These are phyloP conservation scores for Biscutella auriculata DNA, from an alignment of 441 rosid species.

Conservation along the genomic window DNA sequence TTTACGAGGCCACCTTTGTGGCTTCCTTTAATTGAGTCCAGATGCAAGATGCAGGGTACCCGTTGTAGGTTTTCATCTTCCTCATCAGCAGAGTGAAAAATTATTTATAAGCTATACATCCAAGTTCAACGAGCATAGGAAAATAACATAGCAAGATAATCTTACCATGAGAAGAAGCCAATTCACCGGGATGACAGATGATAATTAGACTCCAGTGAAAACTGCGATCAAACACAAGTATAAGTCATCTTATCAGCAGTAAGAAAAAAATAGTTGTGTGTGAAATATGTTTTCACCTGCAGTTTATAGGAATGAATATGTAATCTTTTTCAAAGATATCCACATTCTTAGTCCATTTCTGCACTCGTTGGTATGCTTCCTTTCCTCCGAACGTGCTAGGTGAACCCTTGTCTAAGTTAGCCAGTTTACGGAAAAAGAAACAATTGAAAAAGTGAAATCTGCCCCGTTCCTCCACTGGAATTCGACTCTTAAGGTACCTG, in stretches of 20 bases:
- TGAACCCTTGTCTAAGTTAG: conserved; percentile 64
- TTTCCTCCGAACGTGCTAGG: conserved; percentile 44
- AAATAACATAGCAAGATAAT: conserved; percentile 6
- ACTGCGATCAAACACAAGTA: conserved; percentile 46
- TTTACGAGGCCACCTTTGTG: conserved; percentile 56
- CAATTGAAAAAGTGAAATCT: conserved; percentile 79
- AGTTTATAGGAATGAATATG: conserved; percentile 81
- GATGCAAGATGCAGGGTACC: conserved; percentile 75
- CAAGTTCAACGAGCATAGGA: not conserved
- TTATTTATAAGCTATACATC: not conserved
- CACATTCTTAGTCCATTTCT: conserved; percentile 83
- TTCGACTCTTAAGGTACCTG: conserved; percentile 57
- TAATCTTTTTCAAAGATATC: conserved; percentile 75
- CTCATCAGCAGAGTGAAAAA: conserved; percentile 28
- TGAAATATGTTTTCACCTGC: conserved; percentile 37
- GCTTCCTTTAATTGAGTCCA: conserved; percentile 81
- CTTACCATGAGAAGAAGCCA: conserved; percentile 38
- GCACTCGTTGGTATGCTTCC: conserved; percentile 72
- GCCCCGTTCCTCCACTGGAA: conserved; percentile 40
- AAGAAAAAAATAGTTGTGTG: not conserved
- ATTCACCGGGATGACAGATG: conserved; percentile 75
- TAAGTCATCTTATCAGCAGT: too few relatives aligned
- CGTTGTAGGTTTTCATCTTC: conserved; percentile 22
- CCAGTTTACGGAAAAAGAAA: conserved; percentile 88
- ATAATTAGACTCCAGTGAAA: conserved; percentile 85